Base-by-base conservation (phyloP, 1,284 basidiomycete genomes). In the Ganoderma lingzhi region DNA sequence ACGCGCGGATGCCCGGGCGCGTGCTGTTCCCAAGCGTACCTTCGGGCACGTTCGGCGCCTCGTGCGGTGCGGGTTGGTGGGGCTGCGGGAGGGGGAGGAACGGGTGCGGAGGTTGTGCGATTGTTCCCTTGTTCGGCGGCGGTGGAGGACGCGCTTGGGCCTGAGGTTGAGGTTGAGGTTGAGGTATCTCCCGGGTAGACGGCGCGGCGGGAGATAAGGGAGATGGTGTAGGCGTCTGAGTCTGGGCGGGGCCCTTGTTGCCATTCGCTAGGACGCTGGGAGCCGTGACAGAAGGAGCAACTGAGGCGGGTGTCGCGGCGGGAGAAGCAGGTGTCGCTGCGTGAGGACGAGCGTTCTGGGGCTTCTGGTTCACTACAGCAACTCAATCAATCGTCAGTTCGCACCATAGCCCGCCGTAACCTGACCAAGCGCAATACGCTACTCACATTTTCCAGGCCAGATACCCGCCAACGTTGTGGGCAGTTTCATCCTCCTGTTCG, bases 1-100 rank as follows among this genome's bases (percentile, higher is more conserved):
- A 75, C 62, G 74, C 58, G 17, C 65, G 53, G 59, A 74, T 66
- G 3, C 74, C 74, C 39, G 67, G 73, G 6, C 70, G 65, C 35
- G 32, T 55, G 6, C 28, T 44, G 39, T 65, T 69, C 14, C 74
- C 74, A 17, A 74, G 42, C 60, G 74, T 75, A 23, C 73, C 73
- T 59, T 70, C 68, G 3, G 73, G 74, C 23, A 75, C 74, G 42
- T 68, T 60, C 9, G 71, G 71, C 23, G 64, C 62, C 14, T 45
- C 41, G 14, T 14, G 56, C 6, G 59, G 41, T 5, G 69, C 69
- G 3, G 62, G 53, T 15, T 51, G 23, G 28, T 59, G 66, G 12
- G 68, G 72, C 15, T 35, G 10, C 3, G 71, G 68, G 6, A 70
- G 63, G 1, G 70, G 61, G 19, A 63, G 45, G 28, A 68, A 70